These are phyloP conservation scores for Closterium sp. DNA, from an alignment of 139 green algal genomes.

Conservation along the genomic window DNA sequence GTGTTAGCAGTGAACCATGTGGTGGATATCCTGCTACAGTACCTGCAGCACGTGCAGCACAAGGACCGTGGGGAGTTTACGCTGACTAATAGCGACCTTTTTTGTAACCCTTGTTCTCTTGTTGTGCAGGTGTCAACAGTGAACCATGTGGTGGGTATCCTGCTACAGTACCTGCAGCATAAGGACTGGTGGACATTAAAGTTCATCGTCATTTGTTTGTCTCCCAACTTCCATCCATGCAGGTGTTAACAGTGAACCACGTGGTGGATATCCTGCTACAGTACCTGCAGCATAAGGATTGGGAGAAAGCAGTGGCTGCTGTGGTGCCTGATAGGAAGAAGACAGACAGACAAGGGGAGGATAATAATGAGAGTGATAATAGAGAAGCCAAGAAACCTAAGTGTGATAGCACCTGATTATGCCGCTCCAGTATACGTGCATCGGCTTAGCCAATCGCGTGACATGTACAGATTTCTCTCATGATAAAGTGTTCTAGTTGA, in stretches of 20 bases:
- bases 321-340: slow-evolving; percentile 35
- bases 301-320: slow-evolving; percentile 19
- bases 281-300: slow-evolving; percentile 50
- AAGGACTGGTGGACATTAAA: slow-evolving; percentile 15
- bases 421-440: no score
- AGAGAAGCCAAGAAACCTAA: not conserved
- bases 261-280: slow-evolving; percentile 54
- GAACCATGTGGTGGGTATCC: slow-evolving; percentile 11
- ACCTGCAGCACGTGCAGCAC: not conserved
- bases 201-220: not conserved
- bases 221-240: not conserved
- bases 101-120: no score
- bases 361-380: not conserved
- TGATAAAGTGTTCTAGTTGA: no score
- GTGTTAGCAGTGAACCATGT: slow-evolving; percentile 56
- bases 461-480: no score
- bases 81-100: not conserved
- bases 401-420: not conserved
- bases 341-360: not conserved
- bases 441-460: no score
- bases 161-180: not conserved
- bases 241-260: slow-evolving; percentile 54
- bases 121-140: not conserved
- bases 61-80: not conserved
- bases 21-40: slow-evolving; percentile 46